phyloP scores from a whole-genome alignment of 768 basidiomycete species.

The Rhizopogon vesiculosus region DNA sequence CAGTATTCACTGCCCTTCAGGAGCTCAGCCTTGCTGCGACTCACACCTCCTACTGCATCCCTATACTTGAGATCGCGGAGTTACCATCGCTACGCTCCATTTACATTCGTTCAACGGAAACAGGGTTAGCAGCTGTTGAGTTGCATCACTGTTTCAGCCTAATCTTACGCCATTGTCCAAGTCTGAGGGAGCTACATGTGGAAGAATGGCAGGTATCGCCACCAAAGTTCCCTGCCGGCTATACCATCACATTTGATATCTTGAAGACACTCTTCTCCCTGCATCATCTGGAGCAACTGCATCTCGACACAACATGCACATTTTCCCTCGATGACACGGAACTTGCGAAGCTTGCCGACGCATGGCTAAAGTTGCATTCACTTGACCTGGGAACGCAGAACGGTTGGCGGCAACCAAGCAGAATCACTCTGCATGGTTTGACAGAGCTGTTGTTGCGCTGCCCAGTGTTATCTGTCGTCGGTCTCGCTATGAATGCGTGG shows the following conservation, averaged over 20 bases:
- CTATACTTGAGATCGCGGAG: background rate
- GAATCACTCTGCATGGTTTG: conserved; percentile 20
- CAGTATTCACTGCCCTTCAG: background rate
- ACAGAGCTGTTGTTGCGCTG: conserved; percentile 17
- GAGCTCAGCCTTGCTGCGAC: background rate
- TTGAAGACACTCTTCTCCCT: background rate
- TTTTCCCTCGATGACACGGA: background rate
- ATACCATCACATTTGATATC: background rate
- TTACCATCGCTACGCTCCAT: background rate
- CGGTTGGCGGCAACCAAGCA: conserved; percentile 25
- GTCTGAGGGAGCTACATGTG: background rate
- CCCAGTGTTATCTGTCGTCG: conserved; percentile 6
- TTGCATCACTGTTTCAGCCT: background rate
- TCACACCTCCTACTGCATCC: background rate
- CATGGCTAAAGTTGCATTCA: background rate
- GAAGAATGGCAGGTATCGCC: background rate
- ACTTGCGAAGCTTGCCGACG: background rate
- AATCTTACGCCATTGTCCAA: background rate
- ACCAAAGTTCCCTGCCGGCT: background rate
- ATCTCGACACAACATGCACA: conserved; percentile 3
- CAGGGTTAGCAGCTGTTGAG: background rate
- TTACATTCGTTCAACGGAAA: background rate
- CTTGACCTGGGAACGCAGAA: background rate
- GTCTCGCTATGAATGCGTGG: background rate
- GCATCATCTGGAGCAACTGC: background rate